Evolutionary conservation across 2,329 filamentous ascomycete species (phyloP), one percentile per base, ranked within the genome.

Genomic region (Scedosporium minutisporum): DNA sequence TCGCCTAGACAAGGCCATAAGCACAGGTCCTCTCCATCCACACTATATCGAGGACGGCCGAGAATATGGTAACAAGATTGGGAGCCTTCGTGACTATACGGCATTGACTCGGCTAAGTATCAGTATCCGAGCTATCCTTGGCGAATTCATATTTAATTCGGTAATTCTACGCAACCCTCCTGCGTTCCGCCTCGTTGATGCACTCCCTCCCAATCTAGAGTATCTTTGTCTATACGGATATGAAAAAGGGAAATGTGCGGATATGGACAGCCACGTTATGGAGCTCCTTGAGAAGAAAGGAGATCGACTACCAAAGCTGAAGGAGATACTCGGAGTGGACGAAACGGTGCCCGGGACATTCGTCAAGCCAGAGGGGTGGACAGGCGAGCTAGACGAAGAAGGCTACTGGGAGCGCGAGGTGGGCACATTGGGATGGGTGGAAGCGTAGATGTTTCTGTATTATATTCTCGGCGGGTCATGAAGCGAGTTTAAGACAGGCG

Each of bases 181-280:
- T 48, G 29, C 58, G 1, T 62, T 63, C 53, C 62, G 63, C 0
- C 62, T 66, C 12, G 27, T 66, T 14, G 64, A 66, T 21, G 60
- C 42, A 4, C 18, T 66, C 55, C 65, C 65, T 1, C 61, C 61
- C 3, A 63, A 44, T 42, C 44, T 67, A 23, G 63, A 66, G 46
- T 63, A 58, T 14, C 29, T 67, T 14, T 63, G 65, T 18, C 33
- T 67, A 0, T 65, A 65, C 21, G 65, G 64, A 1, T 67, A 67
- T 10, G 12, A n/a, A 14, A 60, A 62, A 25, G 64, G 65, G 9
- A 27, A 65, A 7, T 23, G 61, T 12, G 1, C 57, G 5, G 41
- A 44, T 0, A 29, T 64, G 1, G 65, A 66, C 5, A 58, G 9
- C 9, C 62, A 65, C 0, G 27, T 66, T 4, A 46, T 38, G 1